phyloP scores from a whole-genome alignment of 306 rosid species.

The Pterocarpus santalinus region DNA sequence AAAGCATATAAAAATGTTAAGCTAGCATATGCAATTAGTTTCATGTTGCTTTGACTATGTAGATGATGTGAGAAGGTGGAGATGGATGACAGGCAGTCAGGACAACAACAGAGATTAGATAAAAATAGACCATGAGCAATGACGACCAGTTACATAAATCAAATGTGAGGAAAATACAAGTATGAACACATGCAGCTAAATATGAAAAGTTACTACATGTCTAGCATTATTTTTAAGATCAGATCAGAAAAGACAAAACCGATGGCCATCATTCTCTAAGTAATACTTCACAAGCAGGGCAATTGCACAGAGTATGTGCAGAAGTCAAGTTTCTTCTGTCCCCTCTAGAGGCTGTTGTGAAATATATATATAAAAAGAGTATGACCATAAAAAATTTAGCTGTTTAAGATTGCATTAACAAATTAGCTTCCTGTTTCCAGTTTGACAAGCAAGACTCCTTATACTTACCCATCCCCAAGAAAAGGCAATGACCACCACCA shows the following conservation, averaged over 20 bases:
- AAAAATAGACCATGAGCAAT: constrained; percentile 4
- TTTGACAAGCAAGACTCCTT: neutral
- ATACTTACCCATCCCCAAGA: neutral
- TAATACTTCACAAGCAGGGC: neutral
- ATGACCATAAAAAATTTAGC: neutral
- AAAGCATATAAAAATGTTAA: neutral
- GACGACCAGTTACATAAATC: neutral
- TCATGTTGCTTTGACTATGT: neutral
- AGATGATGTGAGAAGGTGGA: constrained; percentile 17
- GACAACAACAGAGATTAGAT: neutral
- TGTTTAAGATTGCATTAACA: neutral
- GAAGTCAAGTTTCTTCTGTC: neutral
- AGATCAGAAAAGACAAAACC: neutral
- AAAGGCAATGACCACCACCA: neutral
- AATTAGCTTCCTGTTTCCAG: neutral
- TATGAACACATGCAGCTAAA: constrained; percentile 10
- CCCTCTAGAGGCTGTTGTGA: neutral
- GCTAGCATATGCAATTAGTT: neutral
- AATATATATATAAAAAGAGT: neutral
- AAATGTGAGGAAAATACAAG: neutral
- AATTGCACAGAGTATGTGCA: constrained; percentile 1
- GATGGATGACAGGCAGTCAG: constrained; percentile 10
- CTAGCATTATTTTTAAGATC: neutral
- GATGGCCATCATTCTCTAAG: neutral
- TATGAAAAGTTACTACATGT: neutral